Evolutionary conservation across 495 filamentous ascomycete genomes (phyloP).

Genomic region (Hypoxylon lienhwacheense): DNA sequence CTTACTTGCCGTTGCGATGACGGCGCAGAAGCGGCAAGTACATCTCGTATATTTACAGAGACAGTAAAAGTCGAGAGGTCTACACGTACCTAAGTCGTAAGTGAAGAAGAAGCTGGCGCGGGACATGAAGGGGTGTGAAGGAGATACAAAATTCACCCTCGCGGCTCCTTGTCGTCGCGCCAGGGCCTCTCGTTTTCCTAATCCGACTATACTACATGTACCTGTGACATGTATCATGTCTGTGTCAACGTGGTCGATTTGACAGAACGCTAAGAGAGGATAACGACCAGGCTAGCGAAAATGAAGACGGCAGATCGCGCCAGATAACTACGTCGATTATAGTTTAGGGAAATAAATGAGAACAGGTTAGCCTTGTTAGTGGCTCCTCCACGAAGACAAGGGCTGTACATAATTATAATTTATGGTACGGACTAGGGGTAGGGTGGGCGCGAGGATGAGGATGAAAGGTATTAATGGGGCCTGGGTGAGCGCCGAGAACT

Average conservation of each 20-base stretch:
- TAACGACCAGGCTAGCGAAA: slow-evolving; percentile 19
- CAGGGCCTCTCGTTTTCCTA: slow-evolving; percentile 23
- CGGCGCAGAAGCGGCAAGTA: background rate
- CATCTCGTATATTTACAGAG: too few relatives aligned
- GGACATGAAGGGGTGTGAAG: background rate
- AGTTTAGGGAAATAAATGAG: slow-evolving; percentile 24
- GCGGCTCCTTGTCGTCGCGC: slow-evolving; percentile 5
- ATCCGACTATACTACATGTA: slow-evolving; percentile 24
- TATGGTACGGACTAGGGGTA: slow-evolving; percentile 16
- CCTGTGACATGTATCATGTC: slow-evolving; percentile 20
- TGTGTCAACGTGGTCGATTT: slow-evolving; percentile 29
- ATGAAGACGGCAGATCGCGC: slow-evolving; percentile 34
- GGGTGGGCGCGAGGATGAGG: background rate
- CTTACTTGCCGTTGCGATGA: too few relatives aligned
- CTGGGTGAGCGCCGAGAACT: slow-evolving; percentile 20
- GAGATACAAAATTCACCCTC: background rate
- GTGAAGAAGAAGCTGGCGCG: background rate
- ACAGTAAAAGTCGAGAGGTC: too few relatives aligned
- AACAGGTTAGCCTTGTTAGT: slow-evolving; percentile 20
- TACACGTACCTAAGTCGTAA: background rate
- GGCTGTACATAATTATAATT: too few relatives aligned
- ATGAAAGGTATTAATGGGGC: background rate
- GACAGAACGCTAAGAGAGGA: slow-evolving; percentile 11
- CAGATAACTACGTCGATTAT: slow-evolving; percentile 12
- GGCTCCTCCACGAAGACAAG: slow-evolving; percentile 19